Conservation (phyloP, 129 eudicot genomes). For the Solidago caesia region DNA sequence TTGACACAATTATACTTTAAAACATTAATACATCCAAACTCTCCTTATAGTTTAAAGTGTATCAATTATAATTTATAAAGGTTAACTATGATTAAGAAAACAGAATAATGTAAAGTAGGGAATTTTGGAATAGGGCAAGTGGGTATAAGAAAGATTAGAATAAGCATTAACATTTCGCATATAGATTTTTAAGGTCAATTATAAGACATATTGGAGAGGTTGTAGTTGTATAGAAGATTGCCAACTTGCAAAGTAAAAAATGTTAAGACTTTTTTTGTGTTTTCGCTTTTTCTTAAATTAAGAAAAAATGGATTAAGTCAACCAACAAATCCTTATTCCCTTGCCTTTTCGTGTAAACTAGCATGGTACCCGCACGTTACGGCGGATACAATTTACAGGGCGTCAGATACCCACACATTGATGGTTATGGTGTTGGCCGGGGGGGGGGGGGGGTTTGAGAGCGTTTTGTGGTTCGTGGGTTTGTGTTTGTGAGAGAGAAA, state of each 20-base stretch:
- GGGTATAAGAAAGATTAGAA: slow-evolving; percentile 11
- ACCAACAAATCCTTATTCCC: slow-evolving; percentile 21
- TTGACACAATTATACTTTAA: too few relatives aligned
- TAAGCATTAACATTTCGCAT: neutral
- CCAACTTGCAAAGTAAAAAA: slow-evolving; percentile 26
- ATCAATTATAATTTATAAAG: neutral
- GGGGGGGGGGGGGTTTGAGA: too few relatives aligned
- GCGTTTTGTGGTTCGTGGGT: too few relatives aligned
- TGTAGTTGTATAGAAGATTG: slow-evolving; percentile 11
- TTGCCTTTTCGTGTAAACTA: slow-evolving; percentile 2
- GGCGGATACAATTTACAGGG: too few relatives aligned
- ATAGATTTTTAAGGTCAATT: slow-evolving; percentile 1
- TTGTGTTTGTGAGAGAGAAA: too few relatives aligned
- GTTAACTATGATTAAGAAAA: neutral
- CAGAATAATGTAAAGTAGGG: slow-evolving; percentile 13
- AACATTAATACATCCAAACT: neutral
- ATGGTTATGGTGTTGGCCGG: too few relatives aligned
- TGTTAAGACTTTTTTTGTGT: neutral
- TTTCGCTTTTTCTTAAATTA: neutral
- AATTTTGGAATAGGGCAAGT: slow-evolving; percentile 4
- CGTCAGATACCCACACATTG: too few relatives aligned
- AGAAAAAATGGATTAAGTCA: neutral
- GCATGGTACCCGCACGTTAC: too few relatives aligned
- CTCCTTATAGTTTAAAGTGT: neutral
- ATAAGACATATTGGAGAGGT: slow-evolving; percentile 24